Evolutionary conservation across 352 stramenopile species (phyloP), one percentile per base, ranked within the genome.

Genomic region (Peronospora belbahrii): DNA sequence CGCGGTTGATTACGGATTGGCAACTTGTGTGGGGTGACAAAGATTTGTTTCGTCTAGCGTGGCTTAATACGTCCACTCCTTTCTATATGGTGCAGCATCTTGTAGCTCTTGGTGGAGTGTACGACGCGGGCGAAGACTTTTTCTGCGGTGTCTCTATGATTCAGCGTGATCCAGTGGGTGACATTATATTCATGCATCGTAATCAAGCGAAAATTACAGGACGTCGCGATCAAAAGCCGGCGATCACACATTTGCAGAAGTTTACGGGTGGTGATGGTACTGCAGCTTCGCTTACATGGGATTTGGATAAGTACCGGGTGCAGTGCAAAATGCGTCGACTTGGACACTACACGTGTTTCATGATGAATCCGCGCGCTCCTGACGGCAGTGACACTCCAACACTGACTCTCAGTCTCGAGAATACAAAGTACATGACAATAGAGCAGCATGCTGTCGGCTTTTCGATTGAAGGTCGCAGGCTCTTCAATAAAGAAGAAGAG

Each of bases 101-200:
- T 2, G 55, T 74, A 7, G 70, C 69, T 14, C 52, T 85, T 6
- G 75, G 62, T 2, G 76, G 76, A 5, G 40, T 83, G 3, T 83
- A 86, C 36, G 48, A 76, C 31, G 34, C 44, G 22, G 42, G 65
- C 0, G 56, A 83, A 31, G 45, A 75, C 28, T 72, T 79, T 23
- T 92, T 92, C 35, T 92, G 81, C 20, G 81, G 81, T 7, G 49
- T 90, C n/a, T 62, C 77, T 9, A 92, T 92, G 78, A 64, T 88
- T 35, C 81, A 92, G 57, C 73, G 65, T 2, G 81, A 92, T 36
- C 72, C 74, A 1, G 53, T 58, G 3, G 79, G 81, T 24, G 70
- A 89, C 13, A 64, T 92, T 18, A 62, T 90, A 18, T 92, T 92
- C 39, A 53, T 92, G 44, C 81, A 92, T 49, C 78, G 81, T 14